A percentile compares a stretch with the other conserved stretches of the same genome.
phyloP scores from a whole-genome alignment of 495 filamentous ascomycete genomes.

The Trichoderma reesei region DNA sequence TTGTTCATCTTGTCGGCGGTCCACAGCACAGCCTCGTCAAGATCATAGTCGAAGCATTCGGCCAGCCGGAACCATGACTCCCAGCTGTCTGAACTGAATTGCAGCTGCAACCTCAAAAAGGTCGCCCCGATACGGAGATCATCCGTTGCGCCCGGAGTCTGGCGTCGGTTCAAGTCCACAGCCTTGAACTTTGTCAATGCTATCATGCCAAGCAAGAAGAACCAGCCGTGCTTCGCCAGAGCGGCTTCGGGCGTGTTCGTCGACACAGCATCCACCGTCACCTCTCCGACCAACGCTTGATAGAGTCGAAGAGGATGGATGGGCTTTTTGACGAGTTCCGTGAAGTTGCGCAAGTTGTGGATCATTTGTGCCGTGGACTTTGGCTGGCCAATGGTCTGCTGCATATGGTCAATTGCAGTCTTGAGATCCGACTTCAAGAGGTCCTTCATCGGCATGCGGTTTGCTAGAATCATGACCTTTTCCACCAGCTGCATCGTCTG shows the following conservation, averaged over 20 bases:
- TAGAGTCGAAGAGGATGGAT: slow-evolving; percentile 77
- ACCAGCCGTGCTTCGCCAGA: slow-evolving; percentile 81
- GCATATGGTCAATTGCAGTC: slow-evolving; percentile 80
- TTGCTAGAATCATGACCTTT: slow-evolving; percentile 68
- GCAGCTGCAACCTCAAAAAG: slow-evolving; percentile 76
- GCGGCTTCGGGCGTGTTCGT: slow-evolving; percentile 39
- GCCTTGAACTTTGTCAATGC: slow-evolving; percentile 79
- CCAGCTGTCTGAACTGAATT: slow-evolving; percentile 79
- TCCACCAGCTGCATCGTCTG: slow-evolving; percentile 73
- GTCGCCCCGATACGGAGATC: slow-evolving; percentile 76
- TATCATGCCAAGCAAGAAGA: slow-evolving; percentile 81
- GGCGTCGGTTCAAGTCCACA: slow-evolving; percentile 57
- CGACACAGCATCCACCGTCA: slow-evolving; percentile 46
- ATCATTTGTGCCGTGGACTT: slow-evolving; percentile 60
- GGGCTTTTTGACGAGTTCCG: slow-evolving; percentile 63
- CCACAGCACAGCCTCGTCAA: slow-evolving; percentile 91
- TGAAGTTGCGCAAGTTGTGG: slow-evolving; percentile 67
- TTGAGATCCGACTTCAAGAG: slow-evolving; percentile 83
- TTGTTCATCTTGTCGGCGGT: slow-evolving; percentile 94
- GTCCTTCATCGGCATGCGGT: slow-evolving; percentile 81
- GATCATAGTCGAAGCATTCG: slow-evolving; percentile 80
- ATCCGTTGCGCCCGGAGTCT: slow-evolving; percentile 65
- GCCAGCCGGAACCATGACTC: slow-evolving; percentile 93
- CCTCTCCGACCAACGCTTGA: slow-evolving; percentile 64
- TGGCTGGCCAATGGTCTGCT: slow-evolving; percentile 46